Percentiles rank a stretch among this genome's conserved stretches.
These are phyloP conservation scores for Yarrowia keelungensis DNA, from an alignment of 805 yeast species.

Conservation along the genomic window DNA sequence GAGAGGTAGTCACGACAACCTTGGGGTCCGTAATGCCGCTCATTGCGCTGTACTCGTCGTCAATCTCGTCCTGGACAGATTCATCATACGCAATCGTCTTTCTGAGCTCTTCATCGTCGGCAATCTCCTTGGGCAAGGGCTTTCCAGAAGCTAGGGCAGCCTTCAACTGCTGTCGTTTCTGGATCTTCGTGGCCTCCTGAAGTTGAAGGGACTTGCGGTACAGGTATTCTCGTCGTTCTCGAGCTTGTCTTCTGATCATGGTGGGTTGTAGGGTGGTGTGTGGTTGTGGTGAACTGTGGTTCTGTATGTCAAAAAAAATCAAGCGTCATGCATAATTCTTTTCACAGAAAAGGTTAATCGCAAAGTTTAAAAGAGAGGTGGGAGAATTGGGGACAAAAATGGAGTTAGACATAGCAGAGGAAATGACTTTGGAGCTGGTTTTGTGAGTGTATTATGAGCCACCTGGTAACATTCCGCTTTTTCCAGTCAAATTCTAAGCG, in stretches of 20 bases:
- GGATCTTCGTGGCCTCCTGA: conserved; percentile 84
- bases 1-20: conserved; percentile 88
- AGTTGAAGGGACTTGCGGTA: conserved; percentile 87
- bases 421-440: no score
- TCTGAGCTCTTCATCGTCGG: conserved; percentile 84
- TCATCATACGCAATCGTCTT: conserved; percentile 88
- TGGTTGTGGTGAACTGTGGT: neutral
- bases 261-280: neutral
- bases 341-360: neutral
- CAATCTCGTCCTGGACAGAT: conserved; percentile 68
- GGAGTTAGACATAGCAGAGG: no score
- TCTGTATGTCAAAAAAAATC: conserved; percentile 1
- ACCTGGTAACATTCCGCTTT: no score
- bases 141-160: conserved; percentile 92
- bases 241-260: conserved; percentile 87
- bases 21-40: conserved; percentile 92
- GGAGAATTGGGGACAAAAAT: neutral
- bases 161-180: conserved; percentile 83
- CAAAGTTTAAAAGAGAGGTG: no score
- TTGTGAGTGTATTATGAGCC: no score
- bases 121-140: conserved; percentile 85
- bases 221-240: conserved; percentile 93
- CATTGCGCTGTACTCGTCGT: conserved; percentile 88
- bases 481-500: no score
- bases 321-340: conserved; percentile 11